Evolutionary conservation across 2,329 filamentous ascomycete species (phyloP).

Genomic region (Lomentospora prolificans): DNA sequence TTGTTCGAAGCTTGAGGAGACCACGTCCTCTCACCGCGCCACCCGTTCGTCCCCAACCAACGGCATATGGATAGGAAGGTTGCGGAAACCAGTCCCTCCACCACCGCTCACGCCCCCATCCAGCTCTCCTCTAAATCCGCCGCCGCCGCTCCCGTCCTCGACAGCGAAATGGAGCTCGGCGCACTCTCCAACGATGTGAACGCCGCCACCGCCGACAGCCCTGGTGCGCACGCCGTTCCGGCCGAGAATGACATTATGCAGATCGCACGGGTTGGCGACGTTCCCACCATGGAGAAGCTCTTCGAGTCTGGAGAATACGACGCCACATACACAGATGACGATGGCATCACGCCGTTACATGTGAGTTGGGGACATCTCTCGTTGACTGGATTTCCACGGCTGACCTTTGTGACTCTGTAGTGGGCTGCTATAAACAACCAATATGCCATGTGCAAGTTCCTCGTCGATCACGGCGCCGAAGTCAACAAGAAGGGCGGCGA

Average conservation of each 20-base stretch:
- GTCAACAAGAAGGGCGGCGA: constrained; percentile 95
- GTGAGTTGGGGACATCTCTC: constrained; percentile 53
- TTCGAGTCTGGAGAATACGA: constrained; percentile 76
- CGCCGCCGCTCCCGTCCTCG: constrained; percentile 45
- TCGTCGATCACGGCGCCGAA: constrained; percentile 74
- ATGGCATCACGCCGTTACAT: constrained; percentile 92
- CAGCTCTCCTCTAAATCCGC: constrained; percentile 46
- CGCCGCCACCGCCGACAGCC: constrained; percentile 18
- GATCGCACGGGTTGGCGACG: constrained; percentile 78
- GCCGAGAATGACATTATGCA: constrained; percentile 86
- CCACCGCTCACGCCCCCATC: constrained; percentile 27
- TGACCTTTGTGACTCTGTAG: no score
- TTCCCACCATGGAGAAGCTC: constrained; percentile 76
- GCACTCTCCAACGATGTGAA: constrained; percentile 31
- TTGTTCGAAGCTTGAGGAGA: no score
- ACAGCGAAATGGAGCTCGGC: constrained; percentile 47
- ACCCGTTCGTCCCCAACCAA: neutral
- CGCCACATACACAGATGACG: constrained; percentile 75
- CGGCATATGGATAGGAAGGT: neutral
- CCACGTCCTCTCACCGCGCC: neutral
- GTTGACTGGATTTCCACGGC: no score
- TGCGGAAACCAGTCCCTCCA: neutral
- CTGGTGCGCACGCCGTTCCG: constrained; percentile 11
- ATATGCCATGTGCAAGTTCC: constrained; percentile 91
- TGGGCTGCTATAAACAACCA: constrained; percentile 99